These are phyloP conservation scores for Termitomyces bulborhizus DNA, from an alignment of 768 basidiomycete species.

Conservation along the genomic window DNA sequence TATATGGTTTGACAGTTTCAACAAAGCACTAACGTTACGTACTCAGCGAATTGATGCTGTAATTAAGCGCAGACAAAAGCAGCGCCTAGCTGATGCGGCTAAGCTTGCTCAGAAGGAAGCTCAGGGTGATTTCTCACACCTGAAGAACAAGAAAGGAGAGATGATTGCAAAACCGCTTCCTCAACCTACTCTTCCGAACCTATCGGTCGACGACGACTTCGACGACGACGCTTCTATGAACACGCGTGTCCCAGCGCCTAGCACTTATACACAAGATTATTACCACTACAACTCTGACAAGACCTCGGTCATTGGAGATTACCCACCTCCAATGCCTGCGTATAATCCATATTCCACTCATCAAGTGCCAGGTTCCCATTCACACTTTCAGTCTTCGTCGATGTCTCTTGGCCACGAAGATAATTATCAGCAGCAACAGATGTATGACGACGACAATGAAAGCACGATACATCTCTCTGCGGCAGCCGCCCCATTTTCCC, in stretches of 20 bases:
- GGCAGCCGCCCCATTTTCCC: constrained; percentile 54
- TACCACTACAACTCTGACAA: constrained; percentile 52
- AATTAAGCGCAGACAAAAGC: constrained; percentile 86
- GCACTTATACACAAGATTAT: constrained; percentile 47
- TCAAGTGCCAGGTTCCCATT: constrained; percentile 42
- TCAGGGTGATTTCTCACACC: constrained; percentile 81
- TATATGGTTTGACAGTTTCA: neutral
- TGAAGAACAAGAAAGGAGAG: constrained; percentile 91
- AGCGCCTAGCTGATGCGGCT: constrained; percentile 75
- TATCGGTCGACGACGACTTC: constrained; percentile 78
- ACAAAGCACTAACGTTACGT: neutral
- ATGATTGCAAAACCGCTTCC: constrained; percentile 74
- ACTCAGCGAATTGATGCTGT: constrained; percentile 86
- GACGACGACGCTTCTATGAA: constrained; percentile 55
- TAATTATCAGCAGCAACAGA: constrained; percentile 31
- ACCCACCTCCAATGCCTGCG: constrained; percentile 72
- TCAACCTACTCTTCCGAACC: constrained; percentile 91
- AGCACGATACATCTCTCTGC: constrained; percentile 55
- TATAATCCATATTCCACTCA: constrained; percentile 63
- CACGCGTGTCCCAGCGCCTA: constrained; percentile 47
- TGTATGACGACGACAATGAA: constrained; percentile 66
- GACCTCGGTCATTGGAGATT: constrained; percentile 35
- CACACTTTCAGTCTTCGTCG: constrained; percentile 55
- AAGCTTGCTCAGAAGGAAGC: constrained; percentile 89
- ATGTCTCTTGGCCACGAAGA: constrained; percentile 51